These are phyloP conservation scores for Thymus quinquecostatus DNA, from an alignment of 257 asterid genomes.

Conservation along the genomic window DNA sequence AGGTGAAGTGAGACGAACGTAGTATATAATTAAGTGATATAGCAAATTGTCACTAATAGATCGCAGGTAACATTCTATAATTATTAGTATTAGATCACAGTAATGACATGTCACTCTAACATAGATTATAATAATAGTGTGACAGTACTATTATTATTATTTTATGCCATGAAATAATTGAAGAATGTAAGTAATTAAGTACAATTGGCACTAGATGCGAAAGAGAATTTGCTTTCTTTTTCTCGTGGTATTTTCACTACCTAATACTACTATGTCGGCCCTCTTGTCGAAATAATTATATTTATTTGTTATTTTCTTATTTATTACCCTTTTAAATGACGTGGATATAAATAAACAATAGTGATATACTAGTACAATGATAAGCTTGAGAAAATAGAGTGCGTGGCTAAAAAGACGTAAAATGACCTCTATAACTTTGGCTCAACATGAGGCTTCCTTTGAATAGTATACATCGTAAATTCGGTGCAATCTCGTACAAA, in stretches of 20 bases:
- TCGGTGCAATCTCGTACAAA: no score
- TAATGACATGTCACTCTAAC: background rate
- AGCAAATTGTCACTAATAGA: no score
- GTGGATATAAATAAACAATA: background rate
- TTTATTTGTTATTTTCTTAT: background rate
- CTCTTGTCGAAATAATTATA: background rate
- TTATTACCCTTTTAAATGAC: background rate
- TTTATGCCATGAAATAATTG: background rate
- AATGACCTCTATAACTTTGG: background rate
- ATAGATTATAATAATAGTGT: background rate
- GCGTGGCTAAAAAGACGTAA: background rate
- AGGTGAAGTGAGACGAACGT: no score
- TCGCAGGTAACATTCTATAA: no score
- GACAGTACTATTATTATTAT: no score
- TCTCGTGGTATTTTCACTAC: no score
- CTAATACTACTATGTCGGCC: background rate
- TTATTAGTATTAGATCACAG: background rate
- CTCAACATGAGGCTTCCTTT: background rate
- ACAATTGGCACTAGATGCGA: background rate
- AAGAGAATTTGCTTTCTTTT: background rate
- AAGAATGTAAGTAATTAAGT: background rate
- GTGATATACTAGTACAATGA: background rate
- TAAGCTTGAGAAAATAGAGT: slow-evolving; percentile 5
- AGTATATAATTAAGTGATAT: no score
- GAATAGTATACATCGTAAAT: no score